Percentiles rank a stretch among this genome's conserved stretches.
phyloP scores from a whole-genome alignment of 768 basidiomycete species.

The Kwoniella mangroviensis region DNA sequence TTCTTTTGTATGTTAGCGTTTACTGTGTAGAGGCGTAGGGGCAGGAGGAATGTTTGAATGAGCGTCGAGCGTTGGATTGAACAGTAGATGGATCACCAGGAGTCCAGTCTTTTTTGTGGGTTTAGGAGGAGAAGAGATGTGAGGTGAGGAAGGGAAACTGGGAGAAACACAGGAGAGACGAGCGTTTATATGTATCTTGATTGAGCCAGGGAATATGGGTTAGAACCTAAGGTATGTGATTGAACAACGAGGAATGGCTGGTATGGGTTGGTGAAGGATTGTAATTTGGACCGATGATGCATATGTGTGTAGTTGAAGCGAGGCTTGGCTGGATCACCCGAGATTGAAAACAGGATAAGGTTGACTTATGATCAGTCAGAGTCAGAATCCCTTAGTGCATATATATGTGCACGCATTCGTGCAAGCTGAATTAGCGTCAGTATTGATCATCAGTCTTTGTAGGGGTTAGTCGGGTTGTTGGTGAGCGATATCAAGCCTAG shows the following conservation, averaged over 20 bases:
- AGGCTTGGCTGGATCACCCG: background rate
- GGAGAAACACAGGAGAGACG: background rate
- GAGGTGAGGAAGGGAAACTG: conserved; percentile 9
- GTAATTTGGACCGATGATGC: background rate
- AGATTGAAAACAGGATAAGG: background rate
- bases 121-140: background rate
- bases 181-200: background rate
- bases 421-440: no score
- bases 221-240: background rate
- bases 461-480: no score
- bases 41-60: conserved; percentile 8
- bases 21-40: background rate
- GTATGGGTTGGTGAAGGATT: background rate
- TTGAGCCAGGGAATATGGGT: background rate
- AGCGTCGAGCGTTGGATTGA: conserved; percentile 5
- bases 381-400: background rate
- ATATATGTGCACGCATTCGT: no score
- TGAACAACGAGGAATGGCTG: background rate
- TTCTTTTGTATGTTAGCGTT: conserved; percentile 6
- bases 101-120: conserved; percentile 26
- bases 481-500: no score
- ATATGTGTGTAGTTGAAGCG: background rate
- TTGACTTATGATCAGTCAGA: background rate
- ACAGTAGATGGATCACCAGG: conserved; percentile 28
- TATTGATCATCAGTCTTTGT: no score